A percentile compares a stretch with the other conserved stretches of the same genome.
phyloP scores from a whole-genome alignment of 2,329 filamentous ascomycete genomes.

The Aspergillus eucalypticola region DNA sequence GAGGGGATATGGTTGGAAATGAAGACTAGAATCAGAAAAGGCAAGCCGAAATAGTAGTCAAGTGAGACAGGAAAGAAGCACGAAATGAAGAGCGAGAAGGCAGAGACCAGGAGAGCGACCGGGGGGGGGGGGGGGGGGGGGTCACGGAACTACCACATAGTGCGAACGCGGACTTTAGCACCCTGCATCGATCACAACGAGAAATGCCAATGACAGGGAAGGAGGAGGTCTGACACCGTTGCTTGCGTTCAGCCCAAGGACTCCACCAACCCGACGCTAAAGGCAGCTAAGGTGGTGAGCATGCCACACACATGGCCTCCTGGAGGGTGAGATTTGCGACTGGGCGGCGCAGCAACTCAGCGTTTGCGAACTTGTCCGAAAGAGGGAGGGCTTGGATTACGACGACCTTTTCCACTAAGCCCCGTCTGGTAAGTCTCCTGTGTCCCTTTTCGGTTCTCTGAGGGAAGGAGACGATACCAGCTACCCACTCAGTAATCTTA shows the following conservation, averaged over 20 bases:
- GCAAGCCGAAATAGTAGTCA: background rate
- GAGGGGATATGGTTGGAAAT: background rate
- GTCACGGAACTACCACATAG: constrained; percentile 15
- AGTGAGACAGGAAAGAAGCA: constrained; percentile 4
- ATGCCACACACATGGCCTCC: constrained; percentile 16
- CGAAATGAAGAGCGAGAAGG: constrained; percentile 3
- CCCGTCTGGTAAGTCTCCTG: constrained; percentile 8
- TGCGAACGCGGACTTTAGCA: constrained; percentile 22
- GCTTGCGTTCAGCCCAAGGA: constrained; percentile 20
- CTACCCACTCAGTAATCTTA: background rate
- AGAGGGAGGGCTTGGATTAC: constrained; percentile 17
- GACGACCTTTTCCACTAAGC: constrained; percentile 17
- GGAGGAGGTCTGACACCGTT: constrained; percentile 15
- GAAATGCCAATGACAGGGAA: constrained; percentile 18
- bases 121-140: constrained; percentile 17
- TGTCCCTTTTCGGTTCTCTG: background rate
- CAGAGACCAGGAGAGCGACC: constrained; percentile 19
- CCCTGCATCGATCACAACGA: constrained; percentile 28
- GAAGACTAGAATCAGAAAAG: background rate
- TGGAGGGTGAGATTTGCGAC: constrained; percentile 4
- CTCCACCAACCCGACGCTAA: constrained; percentile 18
- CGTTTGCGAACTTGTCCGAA: constrained; percentile 1
- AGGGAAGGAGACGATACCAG: too few species aligned
- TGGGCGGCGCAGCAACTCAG: background rate
- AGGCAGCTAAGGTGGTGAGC: constrained; percentile 19